Conservation (phyloP, 306 rosid genomes). For the Vigna nakashimae region DNA sequence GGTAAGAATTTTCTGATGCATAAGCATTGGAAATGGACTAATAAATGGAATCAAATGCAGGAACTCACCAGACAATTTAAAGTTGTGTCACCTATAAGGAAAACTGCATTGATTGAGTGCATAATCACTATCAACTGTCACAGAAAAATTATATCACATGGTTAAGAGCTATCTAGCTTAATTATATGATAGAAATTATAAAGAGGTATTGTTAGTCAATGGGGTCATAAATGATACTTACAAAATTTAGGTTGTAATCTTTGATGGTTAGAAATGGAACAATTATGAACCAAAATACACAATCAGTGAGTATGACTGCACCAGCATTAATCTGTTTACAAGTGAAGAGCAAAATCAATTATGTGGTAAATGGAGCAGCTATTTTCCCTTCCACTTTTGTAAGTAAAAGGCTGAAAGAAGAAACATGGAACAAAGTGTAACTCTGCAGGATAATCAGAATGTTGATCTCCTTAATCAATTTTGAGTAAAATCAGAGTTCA, state of each 20-base stretch:
- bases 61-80: slow-evolving; percentile 80
- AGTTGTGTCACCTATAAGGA: slow-evolving; percentile 82
- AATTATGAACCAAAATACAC: slow-evolving; percentile 89
- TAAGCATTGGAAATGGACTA: slow-evolving; percentile 18
- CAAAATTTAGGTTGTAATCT: slow-evolving; percentile 85
- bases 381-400: not conserved
- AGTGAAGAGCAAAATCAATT: slow-evolving; percentile 35
- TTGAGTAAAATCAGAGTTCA: slow-evolving; percentile 5
- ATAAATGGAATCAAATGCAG: slow-evolving; percentile 40
- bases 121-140: slow-evolving; percentile 76
- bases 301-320: slow-evolving; percentile 90
- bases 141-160: slow-evolving; percentile 12
- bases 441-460: not conserved
- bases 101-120: slow-evolving; percentile 95
- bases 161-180: slow-evolving; percentile 1
- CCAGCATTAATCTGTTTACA: slow-evolving; percentile 93
- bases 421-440: not conserved
- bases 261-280: slow-evolving; percentile 91
- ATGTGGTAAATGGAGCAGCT: slow-evolving; percentile 16
- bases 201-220: not conserved
- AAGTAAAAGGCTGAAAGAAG: slow-evolving; percentile 7
- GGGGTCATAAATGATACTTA: slow-evolving; percentile 54
- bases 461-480: slow-evolving; percentile 7
- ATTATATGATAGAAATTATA: not conserved
- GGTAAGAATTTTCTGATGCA: slow-evolving; percentile 13